Base-by-base conservation (phyloP, 805 yeast species). In the Kodamaea kaohsiungensis region DNA sequence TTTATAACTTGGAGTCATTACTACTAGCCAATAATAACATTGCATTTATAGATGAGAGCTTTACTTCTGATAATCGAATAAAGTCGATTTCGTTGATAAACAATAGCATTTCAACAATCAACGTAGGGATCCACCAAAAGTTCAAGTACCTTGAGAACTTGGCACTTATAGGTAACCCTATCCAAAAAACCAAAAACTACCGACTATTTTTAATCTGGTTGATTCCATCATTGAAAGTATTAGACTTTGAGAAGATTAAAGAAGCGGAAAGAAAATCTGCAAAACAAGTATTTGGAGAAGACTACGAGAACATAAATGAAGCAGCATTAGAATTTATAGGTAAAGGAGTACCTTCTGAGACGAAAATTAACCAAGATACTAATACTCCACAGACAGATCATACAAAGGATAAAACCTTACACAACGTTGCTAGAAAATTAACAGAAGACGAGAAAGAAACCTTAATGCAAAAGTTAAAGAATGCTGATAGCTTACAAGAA, bases 401-500 rank as follows among this genome's bases (percentile, higher is more conserved):
- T 40, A 69, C 70, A 48, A 66, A 69, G 16, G 62, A 68, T 17
- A 72, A 71, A 49, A 63, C 68, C 25, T 66, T 76, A 65, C 65
- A 67, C 37, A 60, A 59, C 16, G 73, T 73, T 0, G 74, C 77
- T 15, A 65, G 70, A 22, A 82, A 77, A 55, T 73, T 89, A 60
- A 74, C 85, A 1, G 80, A 75, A 0, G 83, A 79, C 37, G 91
- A 86, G 39, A 79, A 76, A 53, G 67, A 68, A 12, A 69, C 71
- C 46, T 68, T 92, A 48, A 76, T 85, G 57, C 64, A 73, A 43
- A 79, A 83, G 57, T 72, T 92, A 53, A 76, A 78, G 51, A 73
- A 70, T 33, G 96, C 97, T 0, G 78, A 84, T 3, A 83, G 85
- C 50, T 65, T 92, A 54, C 88, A 81, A 5, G 97, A 92, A 58